These are phyloP conservation scores for Chytriomyces hyalinus DNA, from an alignment of 192 early-diverging fungal species.

Conservation along the genomic window DNA sequence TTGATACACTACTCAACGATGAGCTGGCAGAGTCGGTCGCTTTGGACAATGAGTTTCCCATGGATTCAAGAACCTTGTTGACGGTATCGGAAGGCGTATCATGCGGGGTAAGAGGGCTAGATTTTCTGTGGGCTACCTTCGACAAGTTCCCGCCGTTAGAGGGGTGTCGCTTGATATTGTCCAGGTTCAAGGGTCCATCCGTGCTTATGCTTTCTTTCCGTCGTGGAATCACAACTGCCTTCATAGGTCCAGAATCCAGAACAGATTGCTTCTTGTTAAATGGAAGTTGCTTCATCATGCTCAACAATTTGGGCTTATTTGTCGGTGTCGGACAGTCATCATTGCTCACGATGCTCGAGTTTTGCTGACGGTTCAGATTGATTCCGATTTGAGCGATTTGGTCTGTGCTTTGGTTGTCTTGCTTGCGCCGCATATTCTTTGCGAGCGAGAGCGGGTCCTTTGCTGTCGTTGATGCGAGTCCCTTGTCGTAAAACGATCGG, in stretches of 20 bases:
- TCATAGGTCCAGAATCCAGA: background rate
- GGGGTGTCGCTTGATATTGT: background rate
- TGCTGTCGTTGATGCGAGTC: background rate
- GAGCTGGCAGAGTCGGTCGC: conserved; percentile 8
- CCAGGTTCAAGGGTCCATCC: background rate
- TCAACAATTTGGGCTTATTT: background rate
- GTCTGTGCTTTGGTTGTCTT: background rate
- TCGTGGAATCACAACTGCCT: background rate
- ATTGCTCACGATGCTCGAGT: background rate
- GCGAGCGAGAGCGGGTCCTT: background rate
- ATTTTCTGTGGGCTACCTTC: background rate
- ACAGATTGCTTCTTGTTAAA: background rate
- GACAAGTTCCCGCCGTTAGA: too few species aligned
- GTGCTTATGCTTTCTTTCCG: background rate
- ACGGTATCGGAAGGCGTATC: too few species aligned
- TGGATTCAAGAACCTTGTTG: background rate
- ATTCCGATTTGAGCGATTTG: background rate
- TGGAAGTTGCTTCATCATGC: too few species aligned
- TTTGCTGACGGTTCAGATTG: background rate
- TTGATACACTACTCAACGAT: background rate
- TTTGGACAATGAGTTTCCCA: background rate
- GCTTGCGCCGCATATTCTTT: background rate
- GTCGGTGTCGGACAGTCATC: background rate
- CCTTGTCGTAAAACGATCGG: background rate
- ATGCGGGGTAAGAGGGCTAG: background rate